These are phyloP conservation scores for Linnemannia zychae DNA, from an alignment of 192 early-diverging fungal species.

Conservation along the genomic window DNA sequence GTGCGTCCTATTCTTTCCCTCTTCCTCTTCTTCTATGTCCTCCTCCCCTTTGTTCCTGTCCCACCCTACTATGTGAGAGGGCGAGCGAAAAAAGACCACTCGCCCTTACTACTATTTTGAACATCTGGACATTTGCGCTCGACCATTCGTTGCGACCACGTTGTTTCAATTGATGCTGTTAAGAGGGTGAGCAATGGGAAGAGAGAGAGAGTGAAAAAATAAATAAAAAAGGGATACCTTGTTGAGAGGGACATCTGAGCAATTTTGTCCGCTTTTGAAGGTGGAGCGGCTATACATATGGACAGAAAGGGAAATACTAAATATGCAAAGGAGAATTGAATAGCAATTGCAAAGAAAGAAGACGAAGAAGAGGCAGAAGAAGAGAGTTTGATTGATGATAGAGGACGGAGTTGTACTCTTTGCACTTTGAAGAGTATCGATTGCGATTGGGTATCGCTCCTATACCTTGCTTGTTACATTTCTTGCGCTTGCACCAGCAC, in stretches of 20 bases:
- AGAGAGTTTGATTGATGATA: neutral
- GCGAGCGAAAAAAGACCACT: neutral
- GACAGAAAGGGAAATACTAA: neutral
- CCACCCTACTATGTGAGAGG: neutral
- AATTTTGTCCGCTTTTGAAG: neutral
- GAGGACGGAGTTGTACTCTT: neutral
- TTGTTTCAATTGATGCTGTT: neutral
- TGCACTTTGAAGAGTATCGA: neutral
- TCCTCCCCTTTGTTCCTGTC: neutral
- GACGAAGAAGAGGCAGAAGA: neutral
- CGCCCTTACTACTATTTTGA: neutral
- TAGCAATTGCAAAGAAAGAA: neutral
- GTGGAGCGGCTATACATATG: too few species aligned
- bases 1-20: too few species aligned
- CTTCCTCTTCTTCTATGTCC: neutral
- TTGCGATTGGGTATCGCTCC: neutral
- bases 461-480: too few species aligned
- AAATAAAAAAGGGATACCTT: constrained; percentile 1
- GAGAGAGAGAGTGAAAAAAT: neutral
- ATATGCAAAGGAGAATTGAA: neutral
- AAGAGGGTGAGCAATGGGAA: neutral
- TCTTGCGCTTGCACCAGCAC: neutral
- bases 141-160: constrained; percentile 11
- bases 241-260: neutral
- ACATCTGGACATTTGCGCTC: neutral